phyloP scores from a whole-genome alignment of 257 asterid genomes.

The Prunella vulgaris region DNA sequence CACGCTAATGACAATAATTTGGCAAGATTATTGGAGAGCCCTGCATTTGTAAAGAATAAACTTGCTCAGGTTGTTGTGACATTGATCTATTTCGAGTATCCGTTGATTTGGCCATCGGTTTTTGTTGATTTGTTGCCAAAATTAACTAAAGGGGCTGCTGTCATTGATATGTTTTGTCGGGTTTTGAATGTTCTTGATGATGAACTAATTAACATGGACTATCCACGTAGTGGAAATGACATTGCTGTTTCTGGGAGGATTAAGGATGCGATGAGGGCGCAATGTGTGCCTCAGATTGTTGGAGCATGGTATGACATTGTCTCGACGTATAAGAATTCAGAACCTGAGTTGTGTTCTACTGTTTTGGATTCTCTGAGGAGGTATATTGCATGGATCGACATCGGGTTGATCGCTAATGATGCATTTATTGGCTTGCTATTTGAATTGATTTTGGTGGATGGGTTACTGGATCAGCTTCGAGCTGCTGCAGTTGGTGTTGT shows the following conservation, averaged over 20 bases:
- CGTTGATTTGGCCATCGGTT: slow-evolving; percentile 72
- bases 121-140: slow-evolving; percentile 75
- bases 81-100: slow-evolving; percentile 77
- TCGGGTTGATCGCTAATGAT: slow-evolving; percentile 75
- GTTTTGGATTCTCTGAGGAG: slow-evolving; percentile 74
- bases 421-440: slow-evolving; percentile 61
- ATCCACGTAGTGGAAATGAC: slow-evolving; percentile 67
- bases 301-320: slow-evolving; percentile 73
- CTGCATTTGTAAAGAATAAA: slow-evolving; percentile 78
- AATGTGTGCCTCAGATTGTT: slow-evolving; percentile 80
- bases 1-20: slow-evolving; percentile 46
- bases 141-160: slow-evolving; percentile 64
- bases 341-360: slow-evolving; percentile 61
- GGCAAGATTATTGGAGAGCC: slow-evolving; percentile 63
- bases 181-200: slow-evolving; percentile 73
- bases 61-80: slow-evolving; percentile 93
- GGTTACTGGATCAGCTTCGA: slow-evolving; percentile 60
- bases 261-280: slow-evolving; percentile 91
- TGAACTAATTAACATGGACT: slow-evolving; percentile 78
- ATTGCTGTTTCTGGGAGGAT: slow-evolving; percentile 61
- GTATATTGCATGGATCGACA: slow-evolving; percentile 89
- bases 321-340: slow-evolving; percentile 56
- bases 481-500: slow-evolving; percentile 73
- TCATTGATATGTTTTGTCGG: slow-evolving; percentile 94
- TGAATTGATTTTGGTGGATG: slow-evolving; percentile 65